A percentile compares a stretch with the other conserved stretches of the same genome.
Conservation (phyloP, 2,329 filamentous ascomycete species). For the Diaporthe batatas region DNA sequence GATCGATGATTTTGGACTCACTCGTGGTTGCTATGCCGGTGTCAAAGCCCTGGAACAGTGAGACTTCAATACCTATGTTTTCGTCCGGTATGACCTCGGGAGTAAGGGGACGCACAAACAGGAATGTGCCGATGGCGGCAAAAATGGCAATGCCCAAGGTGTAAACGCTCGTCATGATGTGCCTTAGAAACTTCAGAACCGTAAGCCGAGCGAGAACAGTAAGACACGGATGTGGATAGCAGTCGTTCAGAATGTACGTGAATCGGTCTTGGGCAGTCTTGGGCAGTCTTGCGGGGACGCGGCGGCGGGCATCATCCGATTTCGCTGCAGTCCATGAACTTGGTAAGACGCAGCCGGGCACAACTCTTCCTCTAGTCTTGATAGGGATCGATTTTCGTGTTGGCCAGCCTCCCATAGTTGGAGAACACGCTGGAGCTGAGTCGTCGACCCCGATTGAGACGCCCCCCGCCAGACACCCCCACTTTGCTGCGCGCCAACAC, state of each 20-base stretch:
- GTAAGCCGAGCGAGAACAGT: not conserved
- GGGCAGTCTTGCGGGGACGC: slow-evolving; percentile 13
- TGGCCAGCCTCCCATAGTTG: not conserved
- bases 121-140: slow-evolving; percentile 70
- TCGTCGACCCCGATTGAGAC: not conserved
- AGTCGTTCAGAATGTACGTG: not conserved
- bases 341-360: not conserved
- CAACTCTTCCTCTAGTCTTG: slow-evolving; percentile 4
- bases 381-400: not conserved
- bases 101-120: slow-evolving; percentile 60
- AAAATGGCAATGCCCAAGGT: slow-evolving; percentile 66
- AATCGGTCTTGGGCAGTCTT: not conserved
- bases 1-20: slow-evolving; percentile 46
- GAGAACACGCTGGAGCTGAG: not conserved
- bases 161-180: slow-evolving; percentile 49
- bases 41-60: slow-evolving; percentile 63
- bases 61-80: not conserved
- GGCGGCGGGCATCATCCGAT: not conserved
- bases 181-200: no score
- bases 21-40: slow-evolving; percentile 72
- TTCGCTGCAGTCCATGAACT: not conserved
- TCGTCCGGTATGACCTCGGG: not conserved
- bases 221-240: not conserved
- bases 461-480: not conserved
- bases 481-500: not conserved